phyloP scores from a whole-genome alignment of 257 asterid genomes.

The Forsythia viridissima region DNA sequence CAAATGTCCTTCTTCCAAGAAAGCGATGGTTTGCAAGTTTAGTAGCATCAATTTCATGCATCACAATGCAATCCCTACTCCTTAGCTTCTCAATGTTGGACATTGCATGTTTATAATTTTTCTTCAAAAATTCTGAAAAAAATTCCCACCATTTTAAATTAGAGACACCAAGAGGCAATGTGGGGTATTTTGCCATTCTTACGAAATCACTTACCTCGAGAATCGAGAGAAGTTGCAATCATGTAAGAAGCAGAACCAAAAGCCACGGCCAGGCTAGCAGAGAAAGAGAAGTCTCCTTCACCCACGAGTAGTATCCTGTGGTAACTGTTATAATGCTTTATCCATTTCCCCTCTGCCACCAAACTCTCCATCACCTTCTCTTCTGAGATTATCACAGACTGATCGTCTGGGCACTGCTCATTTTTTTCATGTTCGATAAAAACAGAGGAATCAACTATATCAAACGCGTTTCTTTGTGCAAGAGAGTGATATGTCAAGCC shows the following conservation, averaged over 20 bases:
- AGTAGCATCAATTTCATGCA: slow-evolving; percentile 24
- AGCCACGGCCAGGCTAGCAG: slow-evolving; percentile 29
- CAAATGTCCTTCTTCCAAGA: background rate
- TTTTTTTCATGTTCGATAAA: background rate
- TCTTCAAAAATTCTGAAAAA: slow-evolving; percentile 17
- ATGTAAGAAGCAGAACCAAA: slow-evolving; percentile 33
- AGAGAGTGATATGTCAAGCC: background rate
- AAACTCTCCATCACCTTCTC: background rate
- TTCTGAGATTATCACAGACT: background rate
- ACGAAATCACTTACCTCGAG: slow-evolving; percentile 20
- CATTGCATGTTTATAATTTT: slow-evolving; percentile 9
- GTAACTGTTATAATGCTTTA: slow-evolving; percentile 30
- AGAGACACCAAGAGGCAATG: too few species aligned
- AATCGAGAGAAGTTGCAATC: slow-evolving; percentile 43
- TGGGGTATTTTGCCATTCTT: too few species aligned
- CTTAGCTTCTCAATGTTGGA: slow-evolving; percentile 10
- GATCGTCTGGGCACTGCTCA: background rate
- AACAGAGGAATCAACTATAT: background rate
- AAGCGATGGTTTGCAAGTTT: slow-evolving; percentile 4
- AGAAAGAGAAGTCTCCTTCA: slow-evolving; percentile 47
- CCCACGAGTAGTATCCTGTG: slow-evolving; percentile 41
- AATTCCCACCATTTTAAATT: background rate
- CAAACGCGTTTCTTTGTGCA: background rate
- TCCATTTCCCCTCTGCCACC: slow-evolving; percentile 24
- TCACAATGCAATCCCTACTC: slow-evolving; percentile 13